Percentiles rank a stretch among this genome's conserved stretches.
phyloP scores from a whole-genome alignment of 2,329 filamentous ascomycete species.

The Xylaria sp. region DNA sequence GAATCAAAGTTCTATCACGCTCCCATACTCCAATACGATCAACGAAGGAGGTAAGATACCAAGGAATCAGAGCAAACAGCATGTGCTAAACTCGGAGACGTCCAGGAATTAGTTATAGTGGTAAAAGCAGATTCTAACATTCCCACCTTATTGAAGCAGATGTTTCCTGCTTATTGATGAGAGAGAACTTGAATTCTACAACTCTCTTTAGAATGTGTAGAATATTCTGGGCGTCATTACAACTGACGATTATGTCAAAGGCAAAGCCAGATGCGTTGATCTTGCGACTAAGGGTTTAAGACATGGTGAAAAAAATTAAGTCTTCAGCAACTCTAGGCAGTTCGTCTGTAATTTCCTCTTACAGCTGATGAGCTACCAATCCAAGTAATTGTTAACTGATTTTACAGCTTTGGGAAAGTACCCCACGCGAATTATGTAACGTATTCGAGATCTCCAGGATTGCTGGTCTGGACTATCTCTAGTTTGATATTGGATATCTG shows the following conservation, averaged over 20 bases:
- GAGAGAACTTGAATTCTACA: too few relatives aligned
- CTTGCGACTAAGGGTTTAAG: background rate
- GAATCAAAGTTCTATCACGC: too few relatives aligned
- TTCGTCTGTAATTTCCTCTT: background rate
- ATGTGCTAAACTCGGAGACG: too few relatives aligned
- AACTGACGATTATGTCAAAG: background rate
- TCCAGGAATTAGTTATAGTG: too few relatives aligned
- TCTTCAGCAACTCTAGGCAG: background rate
- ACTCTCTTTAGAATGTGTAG: background rate
- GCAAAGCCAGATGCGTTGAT: background rate
- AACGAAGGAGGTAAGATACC: too few relatives aligned
- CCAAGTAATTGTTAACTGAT: background rate
- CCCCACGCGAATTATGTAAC: constrained; percentile 13
- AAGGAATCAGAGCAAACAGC: too few relatives aligned
- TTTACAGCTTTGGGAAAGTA: background rate
- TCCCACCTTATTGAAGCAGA: too few relatives aligned
- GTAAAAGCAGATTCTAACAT: too few relatives aligned
- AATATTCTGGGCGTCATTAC: background rate
- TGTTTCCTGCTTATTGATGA: too few relatives aligned
- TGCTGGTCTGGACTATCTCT: background rate
- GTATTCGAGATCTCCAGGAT: background rate
- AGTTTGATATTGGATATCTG: background rate
- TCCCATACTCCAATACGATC: too few relatives aligned
- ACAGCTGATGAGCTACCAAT: background rate
- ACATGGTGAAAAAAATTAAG: background rate